These are phyloP conservation scores for Crepidotus variabilis DNA, from an alignment of 768 basidiomycete genomes.

Conservation along the genomic window DNA sequence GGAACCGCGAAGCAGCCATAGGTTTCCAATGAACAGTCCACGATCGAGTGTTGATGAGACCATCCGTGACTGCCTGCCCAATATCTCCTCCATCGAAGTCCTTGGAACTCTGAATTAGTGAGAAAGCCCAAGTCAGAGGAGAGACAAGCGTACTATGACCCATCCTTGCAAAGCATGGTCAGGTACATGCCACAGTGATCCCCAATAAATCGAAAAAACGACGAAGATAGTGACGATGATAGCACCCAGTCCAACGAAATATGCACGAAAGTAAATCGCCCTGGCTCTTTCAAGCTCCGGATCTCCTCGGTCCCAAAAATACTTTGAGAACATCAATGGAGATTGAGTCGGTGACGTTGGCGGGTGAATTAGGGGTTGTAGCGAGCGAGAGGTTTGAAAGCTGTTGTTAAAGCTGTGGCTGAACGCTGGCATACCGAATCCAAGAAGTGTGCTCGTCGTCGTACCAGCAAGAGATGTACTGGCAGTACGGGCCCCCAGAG, in stretches of 20 bases:
- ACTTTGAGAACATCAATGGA: conserved; percentile 15
- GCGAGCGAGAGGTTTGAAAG: not conserved
- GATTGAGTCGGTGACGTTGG: not conserved
- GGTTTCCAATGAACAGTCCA: conserved; percentile 38
- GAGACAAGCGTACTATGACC: conserved; percentile 38
- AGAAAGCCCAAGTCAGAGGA: not conserved
- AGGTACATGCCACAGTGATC: conserved; percentile 37
- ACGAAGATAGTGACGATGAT: conserved; percentile 36
- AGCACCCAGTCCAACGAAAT: conserved; percentile 25
- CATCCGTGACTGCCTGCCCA: conserved; percentile 39
- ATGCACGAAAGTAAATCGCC: conserved; percentile 32
- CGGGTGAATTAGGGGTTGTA: not conserved
- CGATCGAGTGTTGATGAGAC: conserved; percentile 21
- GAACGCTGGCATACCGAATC: not conserved
- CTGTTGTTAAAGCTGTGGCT: not conserved
- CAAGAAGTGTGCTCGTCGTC: not conserved
- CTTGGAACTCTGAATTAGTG: conserved; percentile 21
- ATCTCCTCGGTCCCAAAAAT: conserved; percentile 7
- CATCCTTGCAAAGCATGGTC: conserved; percentile 43
- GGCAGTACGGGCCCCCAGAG: not conserved
- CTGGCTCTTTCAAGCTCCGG: conserved; percentile 22
- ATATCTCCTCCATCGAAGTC: conserved; percentile 54
- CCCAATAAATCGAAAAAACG: conserved; percentile 51
- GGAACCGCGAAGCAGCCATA: conserved; percentile 35
- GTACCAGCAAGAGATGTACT: not conserved